These are phyloP conservation scores for Wallacemonas sp. DNA, from an alignment of 208 protist species.

Conservation along the genomic window DNA sequence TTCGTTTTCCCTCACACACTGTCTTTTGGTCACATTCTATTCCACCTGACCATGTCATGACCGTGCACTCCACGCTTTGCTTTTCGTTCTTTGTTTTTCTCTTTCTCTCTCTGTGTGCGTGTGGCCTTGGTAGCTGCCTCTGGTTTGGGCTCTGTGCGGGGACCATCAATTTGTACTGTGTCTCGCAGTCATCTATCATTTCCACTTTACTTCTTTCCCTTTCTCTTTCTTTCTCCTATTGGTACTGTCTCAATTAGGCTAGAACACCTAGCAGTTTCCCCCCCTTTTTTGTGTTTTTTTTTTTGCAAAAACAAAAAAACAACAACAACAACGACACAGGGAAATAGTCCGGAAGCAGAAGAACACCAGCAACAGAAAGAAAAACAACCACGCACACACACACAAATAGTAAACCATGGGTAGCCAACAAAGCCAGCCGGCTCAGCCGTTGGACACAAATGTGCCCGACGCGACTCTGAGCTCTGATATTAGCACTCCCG, in stretches of 20 bases:
- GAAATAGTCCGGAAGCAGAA: neutral
- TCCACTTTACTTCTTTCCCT: conserved; percentile 2
- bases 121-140: neutral
- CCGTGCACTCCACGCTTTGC: no score
- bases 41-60: no score
- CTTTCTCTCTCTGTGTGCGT: conserved; percentile 9
- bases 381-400: conserved; percentile 1
- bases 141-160: no score
- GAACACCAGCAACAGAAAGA: neutral
- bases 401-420: no score
- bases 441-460: neutral
- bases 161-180: no score
- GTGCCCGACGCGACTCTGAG: conserved; percentile 28
- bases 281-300: no score
- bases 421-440: conserved; percentile 4
- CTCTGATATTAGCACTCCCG: conserved; percentile 32
- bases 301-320: neutral
- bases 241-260: no score
- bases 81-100: conserved; percentile 6
- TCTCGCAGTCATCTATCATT: no score
- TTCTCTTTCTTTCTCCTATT: neutral
- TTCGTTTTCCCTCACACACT: no score
- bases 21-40: no score
- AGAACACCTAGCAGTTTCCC: no score
- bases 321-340: conserved; percentile 9